These are phyloP conservation scores for Fonsecaea monophora DNA, from an alignment of 2,329 filamentous ascomycete species.

Conservation along the genomic window DNA sequence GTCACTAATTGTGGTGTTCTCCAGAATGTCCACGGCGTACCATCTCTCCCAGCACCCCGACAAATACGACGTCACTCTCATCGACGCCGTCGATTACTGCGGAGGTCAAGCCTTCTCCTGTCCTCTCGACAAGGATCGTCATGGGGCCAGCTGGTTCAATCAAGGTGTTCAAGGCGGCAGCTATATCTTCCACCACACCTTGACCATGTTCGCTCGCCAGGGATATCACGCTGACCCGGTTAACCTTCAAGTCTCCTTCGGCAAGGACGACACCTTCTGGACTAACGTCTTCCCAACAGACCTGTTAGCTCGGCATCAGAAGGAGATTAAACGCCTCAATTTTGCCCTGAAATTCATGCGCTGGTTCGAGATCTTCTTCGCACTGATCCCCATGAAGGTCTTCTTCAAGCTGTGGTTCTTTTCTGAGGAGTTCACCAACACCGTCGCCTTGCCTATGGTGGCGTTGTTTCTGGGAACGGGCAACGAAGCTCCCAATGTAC, in stretches of 20 bases:
- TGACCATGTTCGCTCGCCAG: conserved; percentile 66
- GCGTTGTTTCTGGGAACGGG: conserved; percentile 77
- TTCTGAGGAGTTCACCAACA: conserved; percentile 72
- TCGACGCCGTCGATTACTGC: conserved; percentile 65
- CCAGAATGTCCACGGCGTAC: conserved; percentile 54
- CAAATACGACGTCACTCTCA: conserved; percentile 69
- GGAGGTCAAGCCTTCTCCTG: conserved; percentile 68
- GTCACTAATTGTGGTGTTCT: neutral
- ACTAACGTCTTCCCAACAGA: conserved; percentile 66
- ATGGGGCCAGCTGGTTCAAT: conserved; percentile 67
- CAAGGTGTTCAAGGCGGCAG: conserved; percentile 68
- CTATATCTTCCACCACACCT: conserved; percentile 67
- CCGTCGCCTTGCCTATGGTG: conserved; percentile 73
- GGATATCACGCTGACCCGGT: conserved; percentile 64
- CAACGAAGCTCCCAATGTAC: conserved; percentile 75
- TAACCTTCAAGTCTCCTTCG: conserved; percentile 66
- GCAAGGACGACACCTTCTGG: conserved; percentile 67
- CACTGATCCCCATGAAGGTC: conserved; percentile 65
- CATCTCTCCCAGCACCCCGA: conserved; percentile 70
- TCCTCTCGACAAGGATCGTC: conserved; percentile 60
- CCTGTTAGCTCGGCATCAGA: conserved; percentile 61
- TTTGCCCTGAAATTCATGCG: conserved; percentile 63
- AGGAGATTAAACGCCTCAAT: conserved; percentile 62
- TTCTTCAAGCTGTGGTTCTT: conserved; percentile 73
- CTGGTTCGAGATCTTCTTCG: conserved; percentile 62